A percentile compares a stretch with the other conserved stretches of the same genome.
Conservation (phyloP, 78 protist species). For the Bodo saltans region DNA sequence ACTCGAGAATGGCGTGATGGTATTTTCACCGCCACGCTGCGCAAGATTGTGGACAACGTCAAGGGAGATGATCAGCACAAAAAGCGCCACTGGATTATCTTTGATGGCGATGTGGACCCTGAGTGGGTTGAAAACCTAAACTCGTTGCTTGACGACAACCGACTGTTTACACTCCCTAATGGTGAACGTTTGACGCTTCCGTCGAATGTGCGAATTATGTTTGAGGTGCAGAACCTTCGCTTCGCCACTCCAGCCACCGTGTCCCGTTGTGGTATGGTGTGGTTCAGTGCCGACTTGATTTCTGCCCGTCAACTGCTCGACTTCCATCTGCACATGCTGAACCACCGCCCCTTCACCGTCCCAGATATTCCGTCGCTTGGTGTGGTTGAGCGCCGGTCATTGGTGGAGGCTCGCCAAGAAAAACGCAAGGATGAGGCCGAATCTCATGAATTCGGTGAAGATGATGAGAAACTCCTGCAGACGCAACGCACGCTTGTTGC, state of each 20-base stretch:
- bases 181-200: constrained; percentile 96
- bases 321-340: background rate
- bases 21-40: constrained; percentile 80
- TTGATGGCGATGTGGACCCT: constrained; percentile 99
- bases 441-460: too few relatives aligned
- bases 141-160: constrained; percentile 95
- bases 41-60: constrained; percentile 74
- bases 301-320: background rate
- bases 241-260: constrained; percentile 98
- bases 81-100: constrained; percentile 89
- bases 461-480: too few relatives aligned
- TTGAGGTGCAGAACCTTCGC: constrained; percentile 88
- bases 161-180: constrained; percentile 93
- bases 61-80: constrained; percentile 57
- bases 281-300: constrained; percentile 82
- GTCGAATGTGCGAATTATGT: constrained; percentile 81
- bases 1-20: constrained; percentile 99
- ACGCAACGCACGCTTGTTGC: too few relatives aligned
- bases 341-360: background rate
- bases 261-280: constrained; percentile 97
- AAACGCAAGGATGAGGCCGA: too few relatives aligned
- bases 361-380: too few relatives aligned
- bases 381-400: too few relatives aligned
- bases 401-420: too few relatives aligned
- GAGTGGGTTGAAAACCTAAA: constrained; percentile 98